Base-by-base conservation (phyloP, 306 rosid genomes). In the Quercus glauca region DNA sequence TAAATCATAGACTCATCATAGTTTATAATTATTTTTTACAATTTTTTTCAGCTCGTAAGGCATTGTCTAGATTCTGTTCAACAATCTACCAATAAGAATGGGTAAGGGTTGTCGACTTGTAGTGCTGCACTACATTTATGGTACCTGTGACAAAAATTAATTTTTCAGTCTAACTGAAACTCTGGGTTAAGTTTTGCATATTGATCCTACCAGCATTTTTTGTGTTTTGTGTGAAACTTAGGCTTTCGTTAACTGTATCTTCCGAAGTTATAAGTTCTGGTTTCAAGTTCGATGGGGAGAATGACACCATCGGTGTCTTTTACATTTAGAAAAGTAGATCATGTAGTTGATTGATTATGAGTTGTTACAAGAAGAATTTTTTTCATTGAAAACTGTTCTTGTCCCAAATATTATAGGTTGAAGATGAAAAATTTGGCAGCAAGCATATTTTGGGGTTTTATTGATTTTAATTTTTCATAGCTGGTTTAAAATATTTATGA, bases 41-140 rank as follows among this genome's bases (percentile, higher is more conserved):
- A 73, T 59, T 25, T 43, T 81, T 84, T 83, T 84, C 96, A 94
- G 99, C 97, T 92, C 53, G 97, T 92, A 78, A 84, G 72, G 63
- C 92, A 84, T 64, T 91, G 97, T 80, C 84, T 87, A 64, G 92
- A 86, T 73, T 90, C 91, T 55, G 23, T 81, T 81, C 81, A 74
- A 73, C 83, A 60, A 67, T 53, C 18, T 76, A 88, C 79, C 67
- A 79, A 86, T 49, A 78, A 77, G 82, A 95, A 95, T 78, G 90
- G 90, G 99, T 92, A 89, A 86, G 88, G 65, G n/a, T 19, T 23
- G 11, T 78, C 45, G 33, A 28, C 13, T 49, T 64, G 35, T 49
- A 26, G 21, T 49, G 51, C 72, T 19, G 72, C 52, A 14, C 6
- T 43, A 59, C 49, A 80, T 9, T 58, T 77, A 65, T 37, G 35